These are phyloP conservation scores for Talaromyces funiculosus DNA, from an alignment of 2,329 filamentous ascomycete genomes.

Conservation along the genomic window DNA sequence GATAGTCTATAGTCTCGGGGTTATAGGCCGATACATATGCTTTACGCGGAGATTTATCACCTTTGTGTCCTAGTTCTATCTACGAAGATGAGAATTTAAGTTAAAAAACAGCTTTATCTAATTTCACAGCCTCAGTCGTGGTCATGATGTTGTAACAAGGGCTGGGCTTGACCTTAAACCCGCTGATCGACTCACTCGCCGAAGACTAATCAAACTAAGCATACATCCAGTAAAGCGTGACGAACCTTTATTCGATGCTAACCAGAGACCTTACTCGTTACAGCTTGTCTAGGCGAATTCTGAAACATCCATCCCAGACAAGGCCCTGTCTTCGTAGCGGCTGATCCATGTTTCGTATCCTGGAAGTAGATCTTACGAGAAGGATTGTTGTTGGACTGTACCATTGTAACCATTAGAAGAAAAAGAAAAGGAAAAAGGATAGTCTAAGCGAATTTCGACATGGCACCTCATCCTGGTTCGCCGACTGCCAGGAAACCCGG, in stretches of 20 bases:
- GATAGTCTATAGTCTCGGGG: neutral
- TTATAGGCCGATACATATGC: neutral
- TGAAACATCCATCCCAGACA: constrained; percentile 5
- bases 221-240: neutral
- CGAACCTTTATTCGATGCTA: neutral
- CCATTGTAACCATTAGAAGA: neutral
- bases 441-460: neutral
- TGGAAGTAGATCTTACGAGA: neutral
- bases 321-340: neutral
- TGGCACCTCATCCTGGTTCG: neutral
- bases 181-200: neutral
- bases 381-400: neutral
- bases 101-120: neutral
- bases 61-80: neutral
- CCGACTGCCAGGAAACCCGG: neutral
- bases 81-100: neutral
- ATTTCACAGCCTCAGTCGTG: neutral
- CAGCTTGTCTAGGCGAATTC: neutral
- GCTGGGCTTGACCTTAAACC: neutral
- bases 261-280: neutral
- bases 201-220: neutral
- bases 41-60: neutral
- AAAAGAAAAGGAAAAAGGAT: neutral
- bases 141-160: neutral
- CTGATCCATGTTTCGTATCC: neutral